These are phyloP conservation scores for Cytospora paraplurivora DNA, from an alignment of 2,329 filamentous ascomycete genomes.

Conservation along the genomic window DNA sequence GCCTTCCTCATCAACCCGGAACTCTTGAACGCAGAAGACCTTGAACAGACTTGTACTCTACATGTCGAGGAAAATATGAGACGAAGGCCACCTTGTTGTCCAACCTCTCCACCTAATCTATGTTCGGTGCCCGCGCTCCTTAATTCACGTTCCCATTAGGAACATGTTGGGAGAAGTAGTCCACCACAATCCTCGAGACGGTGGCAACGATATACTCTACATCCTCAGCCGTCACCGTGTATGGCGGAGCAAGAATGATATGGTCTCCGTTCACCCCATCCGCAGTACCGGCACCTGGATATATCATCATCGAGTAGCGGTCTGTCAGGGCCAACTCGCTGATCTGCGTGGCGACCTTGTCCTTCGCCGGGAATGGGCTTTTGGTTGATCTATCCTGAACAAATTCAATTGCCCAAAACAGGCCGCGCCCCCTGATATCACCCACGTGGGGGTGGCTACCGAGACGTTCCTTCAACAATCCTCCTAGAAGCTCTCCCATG, in stretches of 20 bases:
- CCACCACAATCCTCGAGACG: constrained; percentile 53
- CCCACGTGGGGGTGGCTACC: constrained; percentile 43
- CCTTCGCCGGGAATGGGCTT: constrained; percentile 38
- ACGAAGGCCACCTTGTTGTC: background rate
- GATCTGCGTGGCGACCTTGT: constrained; percentile 39
- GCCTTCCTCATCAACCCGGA: background rate
- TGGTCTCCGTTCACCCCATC: constrained; percentile 67
- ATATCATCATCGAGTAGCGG: constrained; percentile 51
- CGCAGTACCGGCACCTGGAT: constrained; percentile 63
- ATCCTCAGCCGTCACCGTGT: constrained; percentile 60
- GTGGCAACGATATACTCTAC: constrained; percentile 57
- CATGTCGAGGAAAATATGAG: background rate
- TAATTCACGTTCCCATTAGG: background rate
- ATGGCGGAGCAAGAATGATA: constrained; percentile 69
- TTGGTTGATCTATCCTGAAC: constrained; percentile 41
- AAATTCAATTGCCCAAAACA: constrained; percentile 50
- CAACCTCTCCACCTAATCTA: too few species aligned
- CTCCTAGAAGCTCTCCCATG: constrained; percentile 38
- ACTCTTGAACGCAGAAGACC: background rate
- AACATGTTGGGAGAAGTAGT: constrained; percentile 43
- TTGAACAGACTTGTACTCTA: background rate
- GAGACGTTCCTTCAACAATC: constrained; percentile 36
- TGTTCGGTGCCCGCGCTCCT: background rate
- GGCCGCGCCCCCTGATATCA: constrained; percentile 45
- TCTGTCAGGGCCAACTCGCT: constrained; percentile 37